Evolutionary conservation across 78 protist genomes (phyloP), one percentile per base, ranked within the genome.

Genomic region (Reticulomyxa filosa): DNA sequence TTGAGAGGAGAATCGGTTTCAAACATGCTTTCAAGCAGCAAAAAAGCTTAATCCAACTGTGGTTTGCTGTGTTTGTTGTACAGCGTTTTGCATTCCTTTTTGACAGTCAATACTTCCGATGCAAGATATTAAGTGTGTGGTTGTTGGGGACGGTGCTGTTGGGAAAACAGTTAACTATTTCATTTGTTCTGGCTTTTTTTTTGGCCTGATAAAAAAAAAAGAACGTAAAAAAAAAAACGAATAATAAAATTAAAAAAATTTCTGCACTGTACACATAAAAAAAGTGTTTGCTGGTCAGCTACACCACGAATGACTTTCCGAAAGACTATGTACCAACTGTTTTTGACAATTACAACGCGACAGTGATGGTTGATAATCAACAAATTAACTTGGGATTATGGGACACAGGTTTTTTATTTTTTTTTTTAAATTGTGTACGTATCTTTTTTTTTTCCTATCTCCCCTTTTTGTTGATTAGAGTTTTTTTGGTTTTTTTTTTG

Each of bases 261-360:
- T 53, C 8, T 53, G 6, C 59, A 6, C 59, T 53, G 38, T 29
- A 26, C 29, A 29, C n/a, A n/a, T n/a, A n/a, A n/a, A n/a, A 70
- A 48, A 68, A 71, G 35, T 48, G 68, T 68, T 50, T 61, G 0
- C 46, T 70, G 17, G 38, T 70, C 13, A 52, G 39, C 0, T 70
- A 74, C 56, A 74, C 73, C 2, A 67, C 79, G 25, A 66, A 66
- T n/a, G 34, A 66, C 36, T 70, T 77, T 50, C 76, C 75, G 0
- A 57, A 33, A n/a, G 64, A 67, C 39, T 53, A 67, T 50, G 22
- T 67, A 23, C 74, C 76, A 2, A 75, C 79, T 13, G 68, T 77
- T 4, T 88, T 87, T 34, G 95, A 89, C 62, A 89, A 89, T 50
- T 86, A 84, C 75, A 4, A 59, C 27, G 83, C 90, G 30, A 72